These are phyloP conservation scores for Oryza longistaminata DNA, from an alignment of 176 grass and related monocot genomes.

Conservation along the genomic window DNA sequence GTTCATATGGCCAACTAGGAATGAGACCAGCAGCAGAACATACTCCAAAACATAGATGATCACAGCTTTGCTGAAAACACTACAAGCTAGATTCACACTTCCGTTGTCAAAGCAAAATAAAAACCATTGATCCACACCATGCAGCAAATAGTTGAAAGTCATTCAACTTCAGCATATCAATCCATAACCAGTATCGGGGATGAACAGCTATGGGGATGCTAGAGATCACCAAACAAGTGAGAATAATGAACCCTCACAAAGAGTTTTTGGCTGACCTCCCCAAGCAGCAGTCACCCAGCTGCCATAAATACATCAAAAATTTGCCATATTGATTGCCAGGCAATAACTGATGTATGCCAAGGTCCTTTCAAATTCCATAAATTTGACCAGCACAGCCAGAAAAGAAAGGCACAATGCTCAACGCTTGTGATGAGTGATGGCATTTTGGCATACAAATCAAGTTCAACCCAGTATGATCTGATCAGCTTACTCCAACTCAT, in stretches of 20 bases:
- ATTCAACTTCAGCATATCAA: slow-evolving; percentile 19
- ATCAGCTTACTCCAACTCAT: slow-evolving; percentile 24
- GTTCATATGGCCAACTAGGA: slow-evolving; percentile 5
- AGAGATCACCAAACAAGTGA: slow-evolving; percentile 20
- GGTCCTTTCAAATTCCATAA: slow-evolving; percentile 36
- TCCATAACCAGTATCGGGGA: neutral
- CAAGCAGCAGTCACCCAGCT: slow-evolving; percentile 31
- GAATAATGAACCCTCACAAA: slow-evolving; percentile 21
- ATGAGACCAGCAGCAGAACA: slow-evolving; percentile 31
- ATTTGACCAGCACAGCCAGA: slow-evolving; percentile 38
- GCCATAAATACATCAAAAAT: slow-evolving; percentile 29
- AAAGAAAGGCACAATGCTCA: slow-evolving; percentile 13
- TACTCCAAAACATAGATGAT: slow-evolving; percentile 17
- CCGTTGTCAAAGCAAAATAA: slow-evolving; percentile 25
- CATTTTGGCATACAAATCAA: slow-evolving; percentile 7
- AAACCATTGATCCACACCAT: neutral
- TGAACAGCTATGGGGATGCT: slow-evolving; percentile 16
- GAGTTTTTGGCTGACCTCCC: slow-evolving; percentile 5
- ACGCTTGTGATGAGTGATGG: slow-evolving; percentile 16
- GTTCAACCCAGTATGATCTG: slow-evolving; percentile 3
- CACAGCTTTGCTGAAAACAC: slow-evolving; percentile 26
- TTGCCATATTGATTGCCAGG: slow-evolving; percentile 1
- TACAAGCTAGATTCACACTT: slow-evolving; percentile 40
- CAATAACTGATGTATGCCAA: slow-evolving; percentile 28
- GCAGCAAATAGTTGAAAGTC: slow-evolving; percentile 15